Evolutionary conservation across 768 basidiomycete species (phyloP), one percentile per base, ranked within the genome.

Genomic region (Nidula microcarpa): DNA sequence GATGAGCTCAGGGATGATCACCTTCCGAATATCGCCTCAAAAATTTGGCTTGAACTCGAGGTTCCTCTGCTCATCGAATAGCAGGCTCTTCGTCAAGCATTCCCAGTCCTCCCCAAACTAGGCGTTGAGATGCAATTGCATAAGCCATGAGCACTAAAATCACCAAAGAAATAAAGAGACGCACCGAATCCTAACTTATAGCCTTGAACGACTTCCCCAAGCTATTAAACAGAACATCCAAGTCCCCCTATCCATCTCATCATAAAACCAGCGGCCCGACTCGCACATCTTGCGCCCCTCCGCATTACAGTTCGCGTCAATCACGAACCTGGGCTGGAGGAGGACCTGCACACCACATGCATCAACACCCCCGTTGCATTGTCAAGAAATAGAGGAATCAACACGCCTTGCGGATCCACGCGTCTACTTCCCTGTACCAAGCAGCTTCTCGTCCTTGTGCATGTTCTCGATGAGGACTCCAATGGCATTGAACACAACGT

Each of bases 21-120:
- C 86, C 35, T 78, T 78, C 36, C 94, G 77, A 44, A 98, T 82
- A 64, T 98, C 95, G 60, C 82, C 81, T 95, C 95, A 92, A 2
- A 98, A 73, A 33, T 87, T 80, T 2, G 85, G 81, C 75, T 98
- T 97, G 80, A 93, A 97, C 66, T 85, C 84, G 52, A 97, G 75
- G 55, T 81, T 82, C 6, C 94, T 94, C 56, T 95, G 89, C 43
- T 69, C 74, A 58, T 89, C 80, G 51, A 93, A 91, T 10, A 97
- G 74, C n/a, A 98, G 63, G 58, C 96, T 89, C 57, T 79, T 84
- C 36, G 91, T 91, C 17, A 96, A 75, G 6, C 88, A 76, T 0
- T 81, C 84, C 85, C 86, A 90, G 65, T 94, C 91, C 52, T 90
- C 79, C 18, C 90, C 92, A 34, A 49, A 49, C 33, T 33, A 11